Evolutionary conservation across 352 stramenopile genomes (phyloP).

Genomic region (Globisporangium parvum): DNA sequence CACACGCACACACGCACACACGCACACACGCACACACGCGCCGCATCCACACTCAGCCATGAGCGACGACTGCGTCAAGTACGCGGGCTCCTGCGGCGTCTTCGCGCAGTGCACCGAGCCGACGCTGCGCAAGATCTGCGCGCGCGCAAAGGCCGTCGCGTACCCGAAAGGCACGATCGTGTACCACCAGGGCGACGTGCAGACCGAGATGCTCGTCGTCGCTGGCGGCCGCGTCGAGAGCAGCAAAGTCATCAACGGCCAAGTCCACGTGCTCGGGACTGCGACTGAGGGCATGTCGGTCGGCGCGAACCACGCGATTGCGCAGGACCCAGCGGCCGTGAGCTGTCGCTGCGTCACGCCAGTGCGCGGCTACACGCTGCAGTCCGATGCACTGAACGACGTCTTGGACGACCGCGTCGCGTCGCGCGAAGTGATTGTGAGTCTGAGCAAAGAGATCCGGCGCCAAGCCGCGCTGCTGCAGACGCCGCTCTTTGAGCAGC

Average conservation of each 20-base stretch:
- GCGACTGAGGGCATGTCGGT: constrained; percentile 46
- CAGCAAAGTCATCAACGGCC: constrained; percentile 78
- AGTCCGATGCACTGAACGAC: constrained; percentile 57
- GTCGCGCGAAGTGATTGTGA: constrained; percentile 82
- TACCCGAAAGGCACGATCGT: constrained; percentile 74
- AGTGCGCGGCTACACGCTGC: constrained; percentile 71
- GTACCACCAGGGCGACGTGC: constrained; percentile 73
- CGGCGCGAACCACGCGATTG: constrained; percentile 77
- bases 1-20: background rate
- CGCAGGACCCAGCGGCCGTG: constrained; percentile 69
- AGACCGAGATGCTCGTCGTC: constrained; percentile 80
- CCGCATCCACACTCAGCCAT: constrained; percentile 17
- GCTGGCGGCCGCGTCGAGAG: constrained; percentile 56
- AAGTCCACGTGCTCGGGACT: constrained; percentile 68
- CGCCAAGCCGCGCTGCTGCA: constrained; percentile 78
- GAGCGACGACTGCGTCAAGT: constrained; percentile 57
- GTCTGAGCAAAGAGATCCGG: constrained; percentile 85
- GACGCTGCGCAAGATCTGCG: constrained; percentile 77
- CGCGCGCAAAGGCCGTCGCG: constrained; percentile 43
- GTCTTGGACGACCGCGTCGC: constrained; percentile 70
- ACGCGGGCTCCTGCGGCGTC: constrained; percentile 61
- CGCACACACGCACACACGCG: background rate
- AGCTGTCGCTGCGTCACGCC: constrained; percentile 76
- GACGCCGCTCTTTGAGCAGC: constrained; percentile 88
- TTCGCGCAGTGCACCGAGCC: constrained; percentile 80